Conservation (phyloP, 768 basidiomycete species). For the Suillus americanus region DNA sequence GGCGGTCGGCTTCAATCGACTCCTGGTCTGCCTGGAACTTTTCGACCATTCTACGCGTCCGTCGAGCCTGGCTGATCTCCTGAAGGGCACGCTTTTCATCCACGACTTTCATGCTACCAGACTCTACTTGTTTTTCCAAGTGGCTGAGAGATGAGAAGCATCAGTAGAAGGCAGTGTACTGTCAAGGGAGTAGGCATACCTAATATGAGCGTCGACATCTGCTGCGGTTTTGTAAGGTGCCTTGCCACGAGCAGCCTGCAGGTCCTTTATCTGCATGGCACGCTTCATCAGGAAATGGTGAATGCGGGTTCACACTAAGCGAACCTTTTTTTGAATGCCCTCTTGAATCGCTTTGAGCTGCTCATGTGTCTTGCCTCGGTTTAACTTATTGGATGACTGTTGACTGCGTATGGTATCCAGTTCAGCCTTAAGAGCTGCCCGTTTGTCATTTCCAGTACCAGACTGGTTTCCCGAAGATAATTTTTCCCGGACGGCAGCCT, state of each 20-base stretch:
- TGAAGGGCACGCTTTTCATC: constrained; percentile 95
- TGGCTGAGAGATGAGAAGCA: constrained; percentile 44
- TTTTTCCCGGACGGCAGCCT: constrained; percentile 77
- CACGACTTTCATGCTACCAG: constrained; percentile 86
- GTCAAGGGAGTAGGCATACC: constrained; percentile 46
- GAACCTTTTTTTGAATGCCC: constrained; percentile 76
- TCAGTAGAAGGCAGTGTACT: constrained; percentile 7
- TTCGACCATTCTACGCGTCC: constrained; percentile 75
- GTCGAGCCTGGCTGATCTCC: constrained; percentile 77
- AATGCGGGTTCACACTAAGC: neutral
- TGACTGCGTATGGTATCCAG: constrained; percentile 75
- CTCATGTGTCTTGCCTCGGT: constrained; percentile 69
- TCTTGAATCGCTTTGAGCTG: constrained; percentile 82
- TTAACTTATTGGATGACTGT: constrained; percentile 75
- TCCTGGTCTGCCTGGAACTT: constrained; percentile 77
- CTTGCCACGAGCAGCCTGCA: constrained; percentile 80
- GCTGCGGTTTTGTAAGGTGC: constrained; percentile 74
- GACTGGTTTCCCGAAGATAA: constrained; percentile 62
- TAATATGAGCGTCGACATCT: constrained; percentile 86
- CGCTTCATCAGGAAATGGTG: constrained; percentile 7
- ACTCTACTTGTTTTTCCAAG: constrained; percentile 89
- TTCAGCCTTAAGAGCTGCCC: constrained; percentile 72
- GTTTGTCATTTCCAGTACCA: constrained; percentile 67
- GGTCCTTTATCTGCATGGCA: constrained; percentile 69
- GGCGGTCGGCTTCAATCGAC: constrained; percentile 77